Percentiles rank a stretch among this genome's conserved stretches.
These are phyloP conservation scores for Ceratobasidium sp. DNA, from an alignment of 1,284 basidiomycete species.

Conservation along the genomic window DNA sequence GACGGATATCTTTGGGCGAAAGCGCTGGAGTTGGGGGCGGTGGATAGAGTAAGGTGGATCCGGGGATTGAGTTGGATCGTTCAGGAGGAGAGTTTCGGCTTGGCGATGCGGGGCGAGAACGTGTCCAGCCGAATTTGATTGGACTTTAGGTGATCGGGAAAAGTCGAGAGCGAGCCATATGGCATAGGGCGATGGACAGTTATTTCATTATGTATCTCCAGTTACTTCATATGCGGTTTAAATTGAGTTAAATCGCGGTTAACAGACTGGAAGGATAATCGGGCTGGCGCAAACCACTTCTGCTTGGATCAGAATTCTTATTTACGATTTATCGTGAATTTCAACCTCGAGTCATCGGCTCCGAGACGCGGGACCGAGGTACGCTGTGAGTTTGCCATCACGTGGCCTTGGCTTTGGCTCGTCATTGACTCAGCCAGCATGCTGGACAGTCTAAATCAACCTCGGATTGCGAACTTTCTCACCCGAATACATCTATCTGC, in stretches of 20 bases:
- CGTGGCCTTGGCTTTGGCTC: no score
- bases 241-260: not conserved
- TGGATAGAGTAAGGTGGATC: not conserved
- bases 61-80: not conserved
- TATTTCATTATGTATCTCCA: conserved; percentile 23
- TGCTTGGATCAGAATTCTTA: no score
- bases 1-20: conserved; percentile 17
- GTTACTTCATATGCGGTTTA: conserved; percentile 11
- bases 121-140: not conserved
- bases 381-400: no score
- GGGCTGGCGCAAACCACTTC: no score
- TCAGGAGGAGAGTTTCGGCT: not conserved
- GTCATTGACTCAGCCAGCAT: no score
- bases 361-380: no score
- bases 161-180: not conserved
- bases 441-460: no score
- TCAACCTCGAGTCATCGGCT: no score
- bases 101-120: not conserved
- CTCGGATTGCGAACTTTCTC: no score
- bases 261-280: no score
- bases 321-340: no score
- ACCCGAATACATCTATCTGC: no score
- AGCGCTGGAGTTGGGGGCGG: not conserved
- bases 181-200: conserved; percentile 6
- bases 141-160: not conserved